Conservation (phyloP, 129 eudicot species). For the carrot (Daucus carota) region DH1_v3.0 NC_030386.2:32768001-32768500, state of each 20-base stretch:
- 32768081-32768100: neutral
- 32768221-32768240: neutral
- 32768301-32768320: slow-evolving; percentile 4
- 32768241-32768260: neutral
- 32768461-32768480: slow-evolving; percentile 52
- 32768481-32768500: slow-evolving; percentile 34
- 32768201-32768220: neutral
- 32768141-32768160: neutral
- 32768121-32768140: neutral
- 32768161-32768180: neutral
- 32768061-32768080: neutral
- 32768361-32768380: neutral
- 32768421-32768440: slow-evolving; percentile 36
- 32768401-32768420: slow-evolving; percentile 13
- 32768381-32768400: neutral
- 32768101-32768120: neutral
- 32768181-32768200: neutral
- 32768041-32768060: neutral
- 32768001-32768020: neutral
- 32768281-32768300: slow-evolving; percentile 15
- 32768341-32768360: neutral
- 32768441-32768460: slow-evolving; percentile 46
- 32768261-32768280: neutral
- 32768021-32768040: neutral
- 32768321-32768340: slow-evolving; percentile 7